phyloP scores from a whole-genome alignment of 2,329 filamentous ascomycete genomes.

The Emericellopsis cladophorae region DNA sequence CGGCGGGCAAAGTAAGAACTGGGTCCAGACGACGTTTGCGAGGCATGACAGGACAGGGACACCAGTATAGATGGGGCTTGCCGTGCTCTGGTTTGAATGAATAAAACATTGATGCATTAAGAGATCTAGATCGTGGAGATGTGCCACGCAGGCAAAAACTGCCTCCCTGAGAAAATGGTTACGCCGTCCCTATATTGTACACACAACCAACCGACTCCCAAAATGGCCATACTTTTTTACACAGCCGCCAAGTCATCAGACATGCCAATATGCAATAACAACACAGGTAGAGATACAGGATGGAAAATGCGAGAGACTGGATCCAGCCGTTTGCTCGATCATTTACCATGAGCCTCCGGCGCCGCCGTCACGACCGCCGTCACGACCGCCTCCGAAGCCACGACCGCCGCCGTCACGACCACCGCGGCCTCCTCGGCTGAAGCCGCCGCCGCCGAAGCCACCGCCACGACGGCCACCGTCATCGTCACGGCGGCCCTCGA shows the following conservation, averaged over 20 bases:
- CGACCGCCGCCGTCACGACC: background rate
- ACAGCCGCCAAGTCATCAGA: background rate
- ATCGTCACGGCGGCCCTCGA: conserved; percentile 4
- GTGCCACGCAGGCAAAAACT: background rate
- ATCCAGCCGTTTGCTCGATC: too few species aligned
- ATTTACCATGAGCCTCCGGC: too few species aligned
- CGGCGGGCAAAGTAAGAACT: background rate
- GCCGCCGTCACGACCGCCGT: background rate
- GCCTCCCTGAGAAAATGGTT: too few species aligned
- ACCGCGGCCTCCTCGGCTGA: background rate
- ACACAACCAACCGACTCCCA: background rate
- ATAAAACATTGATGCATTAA: background rate
- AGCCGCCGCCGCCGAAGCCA: background rate
- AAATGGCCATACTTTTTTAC: conserved; percentile 1
- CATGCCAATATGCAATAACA: too few species aligned
- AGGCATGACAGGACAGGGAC: too few species aligned
- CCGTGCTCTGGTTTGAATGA: too few species aligned
- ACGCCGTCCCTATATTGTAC: background rate
- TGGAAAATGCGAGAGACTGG: too few species aligned
- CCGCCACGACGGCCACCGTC: conserved; percentile 1
- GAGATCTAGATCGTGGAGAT: conserved; percentile 1
- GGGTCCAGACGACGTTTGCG: background rate
- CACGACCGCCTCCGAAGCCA: background rate
- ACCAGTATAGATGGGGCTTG: too few species aligned
- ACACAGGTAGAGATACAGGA: too few species aligned